phyloP scores from a whole-genome alignment of 1,284 basidiomycete species.

The Austroboletus sp. region DNA sequence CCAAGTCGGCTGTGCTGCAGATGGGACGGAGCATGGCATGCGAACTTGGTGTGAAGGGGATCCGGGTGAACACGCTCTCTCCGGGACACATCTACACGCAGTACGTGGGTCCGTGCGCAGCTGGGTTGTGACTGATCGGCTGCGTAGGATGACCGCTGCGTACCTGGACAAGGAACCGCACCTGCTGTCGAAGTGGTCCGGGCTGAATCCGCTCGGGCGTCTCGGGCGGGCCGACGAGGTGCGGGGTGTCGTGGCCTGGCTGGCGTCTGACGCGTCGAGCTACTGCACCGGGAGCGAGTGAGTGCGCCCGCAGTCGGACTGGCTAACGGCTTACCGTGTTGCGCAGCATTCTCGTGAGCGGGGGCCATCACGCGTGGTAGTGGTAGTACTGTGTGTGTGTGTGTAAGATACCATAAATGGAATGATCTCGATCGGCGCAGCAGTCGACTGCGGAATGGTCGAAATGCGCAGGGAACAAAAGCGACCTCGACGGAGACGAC shows the following conservation, averaged over 20 bases:
- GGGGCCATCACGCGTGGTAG: conserved; percentile 69
- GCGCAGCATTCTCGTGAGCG: conserved; percentile 60
- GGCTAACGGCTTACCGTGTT: not conserved
- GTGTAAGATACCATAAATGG: conserved; percentile 15
- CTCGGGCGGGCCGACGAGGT: conserved; percentile 72
- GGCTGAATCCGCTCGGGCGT: conserved; percentile 66
- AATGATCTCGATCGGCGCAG: conserved; percentile 33
- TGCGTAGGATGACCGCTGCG: conserved; percentile 65
- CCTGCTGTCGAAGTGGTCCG: conserved; percentile 66
- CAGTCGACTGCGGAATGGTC: conserved; percentile 27
- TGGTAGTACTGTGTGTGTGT: conserved; percentile 16
- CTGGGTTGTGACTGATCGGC: not conserved
- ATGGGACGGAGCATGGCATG: conserved; percentile 81
- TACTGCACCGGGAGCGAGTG: conserved; percentile 75
- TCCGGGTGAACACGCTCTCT: conserved; percentile 71
- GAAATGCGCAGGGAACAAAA: conserved; percentile 22
- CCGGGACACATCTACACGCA: conserved; percentile 71
- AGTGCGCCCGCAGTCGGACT: conserved; percentile 28
- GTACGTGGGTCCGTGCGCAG: conserved; percentile 34
- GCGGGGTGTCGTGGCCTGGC: conserved; percentile 71
- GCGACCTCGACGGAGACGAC: no score
- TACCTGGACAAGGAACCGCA: conserved; percentile 67
- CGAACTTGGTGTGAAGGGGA: conserved; percentile 65
- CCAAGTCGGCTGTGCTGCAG: conserved; percentile 77
- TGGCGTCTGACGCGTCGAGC: conserved; percentile 72